phyloP scores from a whole-genome alignment of 148 eudicot genomes.

The Fagopyrum homotropicum region DNA sequence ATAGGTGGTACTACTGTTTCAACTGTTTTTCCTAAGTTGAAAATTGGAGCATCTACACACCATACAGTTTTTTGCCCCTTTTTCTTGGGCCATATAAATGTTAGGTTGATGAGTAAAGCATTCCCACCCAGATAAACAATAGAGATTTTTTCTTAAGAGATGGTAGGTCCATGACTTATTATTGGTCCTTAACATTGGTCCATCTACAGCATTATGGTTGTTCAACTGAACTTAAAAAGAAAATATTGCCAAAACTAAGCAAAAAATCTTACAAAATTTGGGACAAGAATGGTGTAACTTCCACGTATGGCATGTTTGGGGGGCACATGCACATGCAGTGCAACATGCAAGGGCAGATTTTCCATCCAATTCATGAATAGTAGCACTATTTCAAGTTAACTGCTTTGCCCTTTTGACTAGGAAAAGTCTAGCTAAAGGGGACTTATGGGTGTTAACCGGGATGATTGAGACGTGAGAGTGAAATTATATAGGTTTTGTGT shows the following conservation, averaged over 20 bases:
- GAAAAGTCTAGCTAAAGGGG: not conserved
- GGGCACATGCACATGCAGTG: slow-evolving; percentile 9
- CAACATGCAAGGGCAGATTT: not conserved
- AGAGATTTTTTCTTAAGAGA: not conserved
- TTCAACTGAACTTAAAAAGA: not conserved
- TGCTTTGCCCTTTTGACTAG: slow-evolving; percentile 7
- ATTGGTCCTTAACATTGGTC: not conserved
- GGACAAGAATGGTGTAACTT: not conserved
- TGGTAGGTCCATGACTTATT: not conserved
- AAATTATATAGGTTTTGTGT: too few species aligned
- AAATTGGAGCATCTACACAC: too few species aligned
- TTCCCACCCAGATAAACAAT: not conserved
- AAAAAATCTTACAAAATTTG: not conserved
- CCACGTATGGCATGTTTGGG: not conserved
- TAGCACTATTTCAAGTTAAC: not conserved
- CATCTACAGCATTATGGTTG: not conserved
- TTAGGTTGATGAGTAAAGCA: not conserved
- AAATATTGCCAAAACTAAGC: not conserved
- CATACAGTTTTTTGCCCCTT: too few species aligned
- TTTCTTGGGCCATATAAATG: too few species aligned
- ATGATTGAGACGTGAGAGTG: too few species aligned
- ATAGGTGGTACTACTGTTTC: too few species aligned
- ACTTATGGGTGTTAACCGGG: too few species aligned
- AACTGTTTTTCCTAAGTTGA: too few species aligned
- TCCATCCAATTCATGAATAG: not conserved